phyloP scores from a whole-genome alignment of 1,284 basidiomycete species.

The Hemileia vastatrix region DNA sequence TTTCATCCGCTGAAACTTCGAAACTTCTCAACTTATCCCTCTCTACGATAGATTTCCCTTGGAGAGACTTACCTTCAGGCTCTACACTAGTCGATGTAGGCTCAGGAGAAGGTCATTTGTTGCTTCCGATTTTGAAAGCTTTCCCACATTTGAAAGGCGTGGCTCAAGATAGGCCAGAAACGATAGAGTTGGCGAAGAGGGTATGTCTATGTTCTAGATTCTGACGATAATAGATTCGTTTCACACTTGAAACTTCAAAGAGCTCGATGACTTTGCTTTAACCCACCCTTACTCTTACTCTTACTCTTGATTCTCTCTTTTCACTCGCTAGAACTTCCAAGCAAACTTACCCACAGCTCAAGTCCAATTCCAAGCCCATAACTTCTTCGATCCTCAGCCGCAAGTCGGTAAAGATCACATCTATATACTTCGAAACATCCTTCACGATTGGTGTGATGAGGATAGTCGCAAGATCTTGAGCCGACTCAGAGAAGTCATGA shows the following conservation, averaged over 20 bases:
- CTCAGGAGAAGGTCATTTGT: background rate
- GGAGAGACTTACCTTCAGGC: background rate
- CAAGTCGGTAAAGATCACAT: slow-evolving; percentile 47
- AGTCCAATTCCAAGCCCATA: slow-evolving; percentile 36
- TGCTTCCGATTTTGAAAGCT: background rate
- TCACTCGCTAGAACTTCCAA: background rate
- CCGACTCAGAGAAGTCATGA: slow-evolving; percentile 37
- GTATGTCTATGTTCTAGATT: background rate
- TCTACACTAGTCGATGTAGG: background rate
- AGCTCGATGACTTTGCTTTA: too few species aligned
- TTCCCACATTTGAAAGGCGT: background rate
- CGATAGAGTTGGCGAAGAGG: background rate
- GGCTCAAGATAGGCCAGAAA: background rate
- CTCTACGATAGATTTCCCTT: background rate
- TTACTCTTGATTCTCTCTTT: background rate
- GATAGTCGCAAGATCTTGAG: slow-evolving; percentile 35
- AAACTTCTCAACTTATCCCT: background rate
- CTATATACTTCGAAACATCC: slow-evolving; percentile 47
- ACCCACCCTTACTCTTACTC: too few species aligned
- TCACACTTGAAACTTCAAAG: background rate
- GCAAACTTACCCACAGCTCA: background rate
- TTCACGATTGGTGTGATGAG: slow-evolving; percentile 45
- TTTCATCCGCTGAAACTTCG: background rate
- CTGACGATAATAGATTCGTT: too few species aligned
- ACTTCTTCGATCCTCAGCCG: slow-evolving; percentile 50